These are phyloP conservation scores for Beauveria varroae DNA, from an alignment of 2,329 filamentous ascomycete genomes.

Conservation along the genomic window DNA sequence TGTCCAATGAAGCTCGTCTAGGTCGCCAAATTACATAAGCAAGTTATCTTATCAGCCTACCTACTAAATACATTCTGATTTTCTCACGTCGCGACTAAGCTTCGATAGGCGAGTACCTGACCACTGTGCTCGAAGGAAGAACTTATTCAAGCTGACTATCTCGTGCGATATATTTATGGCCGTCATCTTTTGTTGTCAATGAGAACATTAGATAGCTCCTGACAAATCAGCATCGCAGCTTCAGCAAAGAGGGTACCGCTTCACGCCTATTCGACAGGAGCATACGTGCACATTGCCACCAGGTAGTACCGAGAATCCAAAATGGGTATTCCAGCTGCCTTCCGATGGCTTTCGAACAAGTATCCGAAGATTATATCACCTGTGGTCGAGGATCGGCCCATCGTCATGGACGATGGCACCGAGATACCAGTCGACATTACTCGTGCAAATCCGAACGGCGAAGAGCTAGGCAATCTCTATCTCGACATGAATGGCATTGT, in stretches of 20 bases:
- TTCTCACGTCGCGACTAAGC: not conserved
- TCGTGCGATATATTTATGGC: not conserved
- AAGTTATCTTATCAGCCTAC: slow-evolving; percentile 4
- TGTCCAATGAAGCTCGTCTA: not conserved
- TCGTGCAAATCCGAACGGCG: slow-evolving; percentile 85
- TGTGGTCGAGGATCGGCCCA: slow-evolving; percentile 78
- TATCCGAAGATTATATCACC: slow-evolving; percentile 95
- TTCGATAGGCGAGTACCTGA: not conserved
- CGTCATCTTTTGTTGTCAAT: not conserved
- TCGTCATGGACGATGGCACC: slow-evolving; percentile 72
- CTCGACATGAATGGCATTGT: slow-evolving; percentile 99
- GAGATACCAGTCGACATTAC: slow-evolving; percentile 80
- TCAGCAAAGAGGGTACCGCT: not conserved
- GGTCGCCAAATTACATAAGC: not conserved
- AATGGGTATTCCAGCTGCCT: slow-evolving; percentile 96
- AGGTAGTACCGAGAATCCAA: slow-evolving; percentile 17
- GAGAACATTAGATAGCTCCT: slow-evolving; percentile 1
- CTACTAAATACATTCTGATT: not conserved
- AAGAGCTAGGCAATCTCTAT: slow-evolving; percentile 97
- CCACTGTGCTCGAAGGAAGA: not conserved
- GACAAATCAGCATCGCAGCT: not conserved
- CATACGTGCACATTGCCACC: not conserved
- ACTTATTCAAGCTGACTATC: not conserved
- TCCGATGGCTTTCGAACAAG: slow-evolving; percentile 93
- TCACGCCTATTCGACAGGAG: not conserved